A percentile compares a stretch with the other conserved stretches of the same genome.
Evolutionary conservation across 345 rosid species (phyloP).

Genomic region (Hibiscus syriacus): DNA sequence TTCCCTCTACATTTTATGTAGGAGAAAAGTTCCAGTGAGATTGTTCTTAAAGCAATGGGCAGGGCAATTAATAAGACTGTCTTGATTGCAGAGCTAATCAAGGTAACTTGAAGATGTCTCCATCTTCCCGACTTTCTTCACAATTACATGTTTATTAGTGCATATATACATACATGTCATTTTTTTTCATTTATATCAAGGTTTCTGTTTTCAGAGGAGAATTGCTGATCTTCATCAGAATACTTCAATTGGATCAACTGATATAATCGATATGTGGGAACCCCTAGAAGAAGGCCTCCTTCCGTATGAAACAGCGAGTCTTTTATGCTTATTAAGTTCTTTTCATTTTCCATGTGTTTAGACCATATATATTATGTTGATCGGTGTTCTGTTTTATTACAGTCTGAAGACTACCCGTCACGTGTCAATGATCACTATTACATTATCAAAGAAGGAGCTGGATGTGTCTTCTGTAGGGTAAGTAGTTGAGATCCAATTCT

Average conservation of each 20-base stretch:
- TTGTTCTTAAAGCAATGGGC: constrained; percentile 69
- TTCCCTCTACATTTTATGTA: constrained; percentile 2
- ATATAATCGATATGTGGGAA: constrained; percentile 82
- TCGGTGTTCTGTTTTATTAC: constrained; percentile 10
- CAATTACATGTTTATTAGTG: constrained; percentile 26
- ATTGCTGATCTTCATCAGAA: constrained; percentile 75
- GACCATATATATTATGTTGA: background rate
- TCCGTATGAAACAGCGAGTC: constrained; percentile 35
- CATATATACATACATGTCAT: background rate
- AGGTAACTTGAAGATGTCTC: constrained; percentile 20
- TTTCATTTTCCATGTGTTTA: background rate
- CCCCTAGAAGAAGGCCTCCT: constrained; percentile 81
- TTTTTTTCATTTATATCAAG: background rate
- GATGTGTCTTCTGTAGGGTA: constrained; percentile 31
- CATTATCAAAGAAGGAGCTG: constrained; percentile 28
- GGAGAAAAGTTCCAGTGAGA: constrained; percentile 64
- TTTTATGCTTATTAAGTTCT: background rate
- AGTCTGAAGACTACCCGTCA: constrained; percentile 26
- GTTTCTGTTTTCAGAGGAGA: constrained; percentile 50
- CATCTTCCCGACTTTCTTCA: background rate
- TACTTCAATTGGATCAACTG: constrained; percentile 74
- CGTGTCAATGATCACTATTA: constrained; percentile 26
- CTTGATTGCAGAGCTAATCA: constrained; percentile 58
- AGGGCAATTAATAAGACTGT: constrained; percentile 78
- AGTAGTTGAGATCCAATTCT: background rate